phyloP scores from a whole-genome alignment of 108 stramenopile genomes.

The Thalassiosira profunda region DNA sequence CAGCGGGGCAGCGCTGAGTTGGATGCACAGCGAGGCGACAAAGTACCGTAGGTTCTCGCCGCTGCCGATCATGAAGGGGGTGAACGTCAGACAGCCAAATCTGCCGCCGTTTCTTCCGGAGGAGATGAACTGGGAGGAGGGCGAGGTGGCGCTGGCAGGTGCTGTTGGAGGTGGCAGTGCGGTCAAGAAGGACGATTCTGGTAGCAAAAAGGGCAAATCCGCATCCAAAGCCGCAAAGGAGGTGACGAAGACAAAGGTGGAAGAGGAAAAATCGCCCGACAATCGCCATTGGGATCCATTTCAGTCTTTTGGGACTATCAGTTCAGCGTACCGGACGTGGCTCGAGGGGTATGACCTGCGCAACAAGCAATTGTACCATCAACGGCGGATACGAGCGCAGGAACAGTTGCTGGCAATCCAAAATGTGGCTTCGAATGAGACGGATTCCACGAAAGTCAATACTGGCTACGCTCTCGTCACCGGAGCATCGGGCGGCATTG shows the following conservation, averaged over 20 bases:
- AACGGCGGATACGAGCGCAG: slow-evolving; percentile 37
- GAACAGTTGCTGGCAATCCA: slow-evolving; percentile 54
- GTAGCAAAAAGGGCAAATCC: neutral
- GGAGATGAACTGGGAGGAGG: slow-evolving; percentile 31
- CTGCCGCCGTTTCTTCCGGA: slow-evolving; percentile 85
- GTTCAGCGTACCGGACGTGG: slow-evolving; percentile 40
- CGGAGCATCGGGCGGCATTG: slow-evolving; percentile 85
- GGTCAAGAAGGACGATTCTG: neutral
- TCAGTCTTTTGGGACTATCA: slow-evolving; percentile 42
- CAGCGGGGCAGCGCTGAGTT: slow-evolving; percentile 67
- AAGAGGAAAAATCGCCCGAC: neutral
- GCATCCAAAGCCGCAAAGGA: neutral
- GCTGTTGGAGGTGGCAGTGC: neutral
- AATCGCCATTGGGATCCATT: slow-evolving; percentile 46
- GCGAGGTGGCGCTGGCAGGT: slow-evolving; percentile 4
- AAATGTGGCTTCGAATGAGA: slow-evolving; percentile 4
- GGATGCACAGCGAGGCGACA: slow-evolving; percentile 73
- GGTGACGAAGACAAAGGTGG: neutral
- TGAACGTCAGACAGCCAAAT: slow-evolving; percentile 54
- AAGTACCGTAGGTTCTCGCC: slow-evolving; percentile 65
- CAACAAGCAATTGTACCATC: slow-evolving; percentile 4
- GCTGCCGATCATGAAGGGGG: slow-evolving; percentile 49
- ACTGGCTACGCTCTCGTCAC: slow-evolving; percentile 83
- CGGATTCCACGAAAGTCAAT: slow-evolving; percentile 7
- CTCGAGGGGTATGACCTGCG: slow-evolving; percentile 30